Conservation (phyloP, 768 basidiomycete genomes). For the Russula dissimulans region DNA sequence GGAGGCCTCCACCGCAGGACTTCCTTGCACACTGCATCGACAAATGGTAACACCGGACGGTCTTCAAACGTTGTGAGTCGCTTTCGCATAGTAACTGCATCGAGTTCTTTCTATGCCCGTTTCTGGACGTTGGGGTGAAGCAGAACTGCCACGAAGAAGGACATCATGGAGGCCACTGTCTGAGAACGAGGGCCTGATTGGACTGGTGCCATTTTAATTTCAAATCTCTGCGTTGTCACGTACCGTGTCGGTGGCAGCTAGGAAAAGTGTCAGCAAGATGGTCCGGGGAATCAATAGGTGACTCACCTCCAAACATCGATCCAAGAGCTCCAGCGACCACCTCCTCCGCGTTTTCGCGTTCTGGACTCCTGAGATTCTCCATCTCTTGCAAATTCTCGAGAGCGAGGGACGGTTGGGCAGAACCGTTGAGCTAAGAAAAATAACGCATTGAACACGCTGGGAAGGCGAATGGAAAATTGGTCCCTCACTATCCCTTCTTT, state of each 20-base stretch:
- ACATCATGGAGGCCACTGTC: neutral
- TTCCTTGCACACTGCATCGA: slow-evolving; percentile 22
- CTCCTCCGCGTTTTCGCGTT: neutral
- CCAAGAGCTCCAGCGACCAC: neutral
- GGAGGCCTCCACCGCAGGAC: slow-evolving; percentile 21
- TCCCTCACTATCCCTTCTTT: slow-evolving; percentile 6
- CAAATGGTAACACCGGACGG: slow-evolving; percentile 21
- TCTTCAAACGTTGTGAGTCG: slow-evolving; percentile 25
- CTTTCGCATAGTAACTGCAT: slow-evolving; percentile 20
- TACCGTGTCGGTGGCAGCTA: slow-evolving; percentile 9
- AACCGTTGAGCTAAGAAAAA: neutral
- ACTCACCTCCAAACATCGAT: slow-evolving; percentile 4
- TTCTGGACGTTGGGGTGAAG: slow-evolving; percentile 23
- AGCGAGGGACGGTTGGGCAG: slow-evolving; percentile 5
- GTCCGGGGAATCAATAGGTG: neutral
- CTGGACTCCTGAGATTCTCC: neutral
- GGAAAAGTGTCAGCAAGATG: neutral
- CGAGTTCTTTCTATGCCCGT: slow-evolving; percentile 26
- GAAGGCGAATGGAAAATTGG: no score
- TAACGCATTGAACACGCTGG: neutral
- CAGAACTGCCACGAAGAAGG: slow-evolving; percentile 23
- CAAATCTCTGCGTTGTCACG: neutral
- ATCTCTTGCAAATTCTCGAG: neutral
- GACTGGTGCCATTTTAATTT: neutral
- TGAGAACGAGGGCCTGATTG: neutral